Evolutionary conservation across 2,329 filamentous ascomycete genomes (phyloP).

Genomic region (Stagonosporopsis rhizophila): DNA sequence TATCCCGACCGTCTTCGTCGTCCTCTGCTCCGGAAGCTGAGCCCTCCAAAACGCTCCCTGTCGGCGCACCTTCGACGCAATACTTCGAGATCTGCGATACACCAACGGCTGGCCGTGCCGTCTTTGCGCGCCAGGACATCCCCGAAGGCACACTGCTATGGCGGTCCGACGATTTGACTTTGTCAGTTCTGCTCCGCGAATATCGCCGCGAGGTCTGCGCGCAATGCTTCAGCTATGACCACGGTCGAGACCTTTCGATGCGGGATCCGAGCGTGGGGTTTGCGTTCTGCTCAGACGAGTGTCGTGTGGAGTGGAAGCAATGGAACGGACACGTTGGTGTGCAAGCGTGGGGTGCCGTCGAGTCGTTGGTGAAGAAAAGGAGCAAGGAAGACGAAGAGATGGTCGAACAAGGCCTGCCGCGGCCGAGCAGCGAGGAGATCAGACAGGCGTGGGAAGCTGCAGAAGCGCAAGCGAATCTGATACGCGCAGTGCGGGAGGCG

Average conservation of each 20-base stretch:
- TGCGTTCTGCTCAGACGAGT: conserved; percentile 52
- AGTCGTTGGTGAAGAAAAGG: conserved; percentile 40
- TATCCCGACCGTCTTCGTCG: conserved; percentile 23
- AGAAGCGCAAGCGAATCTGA: conserved; percentile 34
- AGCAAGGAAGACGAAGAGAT: conserved; percentile 46
- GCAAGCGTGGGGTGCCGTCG: conserved; percentile 45
- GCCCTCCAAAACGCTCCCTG: conserved; percentile 21
- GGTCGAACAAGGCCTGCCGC: conserved; percentile 39
- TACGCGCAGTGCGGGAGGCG: conserved; percentile 33
- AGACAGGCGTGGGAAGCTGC: conserved; percentile 36
- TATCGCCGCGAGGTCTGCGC: conserved; percentile 59
- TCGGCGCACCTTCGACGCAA: conserved; percentile 34
- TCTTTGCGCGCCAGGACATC: conserved; percentile 51
- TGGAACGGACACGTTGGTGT: conserved; percentile 37
- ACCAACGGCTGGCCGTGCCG: conserved; percentile 53
- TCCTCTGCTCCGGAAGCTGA: conserved; percentile 20
- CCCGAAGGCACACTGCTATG: conserved; percentile 47
- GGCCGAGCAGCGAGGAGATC: conserved; percentile 40
- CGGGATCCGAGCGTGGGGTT: conserved; percentile 50
- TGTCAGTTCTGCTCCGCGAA: conserved; percentile 53
- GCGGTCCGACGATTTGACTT: conserved; percentile 47
- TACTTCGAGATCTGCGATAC: conserved; percentile 52
- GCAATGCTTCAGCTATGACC: conserved; percentile 56
- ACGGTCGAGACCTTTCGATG: conserved; percentile 51
- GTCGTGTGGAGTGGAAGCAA: conserved; percentile 47